Percentiles rank a stretch among this genome's conserved stretches.
phyloP scores from a whole-genome alignment of 306 rosid species.

The Corylus avellana region DNA sequence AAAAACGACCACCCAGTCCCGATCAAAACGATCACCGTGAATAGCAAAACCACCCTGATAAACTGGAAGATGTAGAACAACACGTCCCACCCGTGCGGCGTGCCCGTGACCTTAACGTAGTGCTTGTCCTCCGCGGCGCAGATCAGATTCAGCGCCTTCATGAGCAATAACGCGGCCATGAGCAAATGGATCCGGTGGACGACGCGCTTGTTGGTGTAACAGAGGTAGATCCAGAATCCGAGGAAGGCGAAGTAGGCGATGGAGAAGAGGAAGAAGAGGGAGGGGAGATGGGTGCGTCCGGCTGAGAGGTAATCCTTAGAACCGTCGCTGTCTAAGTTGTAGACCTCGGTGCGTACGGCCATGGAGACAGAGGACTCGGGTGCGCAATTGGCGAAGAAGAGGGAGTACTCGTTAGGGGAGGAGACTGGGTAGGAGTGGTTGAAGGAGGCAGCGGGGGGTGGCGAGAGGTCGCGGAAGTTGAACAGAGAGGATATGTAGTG shows the following conservation, averaged over 20 bases:
- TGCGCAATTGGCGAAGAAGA: constrained; percentile 81
- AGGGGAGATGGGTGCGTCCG: constrained; percentile 73
- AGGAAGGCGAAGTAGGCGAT: constrained; percentile 54
- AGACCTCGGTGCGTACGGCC: constrained; percentile 69
- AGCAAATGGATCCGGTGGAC: constrained; percentile 79
- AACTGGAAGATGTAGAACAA: constrained; percentile 87
- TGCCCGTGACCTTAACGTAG: constrained; percentile 74
- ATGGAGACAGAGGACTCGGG: constrained; percentile 68
- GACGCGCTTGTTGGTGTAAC: constrained; percentile 45
- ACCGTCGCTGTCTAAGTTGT: constrained; percentile 55
- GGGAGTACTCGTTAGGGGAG: constrained; percentile 68
- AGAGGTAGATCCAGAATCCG: constrained; percentile 55
- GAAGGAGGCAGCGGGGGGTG: constrained; percentile 62
- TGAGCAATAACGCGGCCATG: constrained; percentile 65
- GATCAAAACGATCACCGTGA: constrained; percentile 74
- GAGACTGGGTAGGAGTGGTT: constrained; percentile 48
- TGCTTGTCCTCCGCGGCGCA: constrained; percentile 90
- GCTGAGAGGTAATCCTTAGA: constrained; percentile 73
- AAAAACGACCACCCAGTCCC: constrained; percentile 94
- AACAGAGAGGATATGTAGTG: constrained; percentile 47
- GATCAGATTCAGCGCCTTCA: constrained; percentile 71
- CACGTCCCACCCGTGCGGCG: constrained; percentile 95
- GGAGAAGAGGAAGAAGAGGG: constrained; percentile 60
- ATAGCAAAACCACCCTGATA: constrained; percentile 72
- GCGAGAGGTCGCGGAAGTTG: constrained; percentile 72